Evolutionary conservation across 75 land plant genomes (phyloP).

Genomic region (Pinus taeda): DNA sequence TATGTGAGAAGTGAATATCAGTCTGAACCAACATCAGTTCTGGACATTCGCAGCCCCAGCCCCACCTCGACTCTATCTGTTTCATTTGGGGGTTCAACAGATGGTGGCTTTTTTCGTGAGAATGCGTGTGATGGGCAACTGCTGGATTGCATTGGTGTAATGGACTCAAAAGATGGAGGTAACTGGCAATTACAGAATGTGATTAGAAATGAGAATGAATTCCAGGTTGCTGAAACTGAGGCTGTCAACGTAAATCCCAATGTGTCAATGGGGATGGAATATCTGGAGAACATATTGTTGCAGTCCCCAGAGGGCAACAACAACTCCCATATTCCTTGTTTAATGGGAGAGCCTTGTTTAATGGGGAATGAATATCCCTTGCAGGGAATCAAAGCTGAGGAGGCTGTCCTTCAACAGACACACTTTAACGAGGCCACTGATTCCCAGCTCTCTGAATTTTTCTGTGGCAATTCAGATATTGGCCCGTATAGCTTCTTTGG

Average conservation of each 20-base stretch:
- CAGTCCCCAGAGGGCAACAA: conserved; percentile 32
- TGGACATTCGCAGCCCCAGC: conserved; percentile 9
- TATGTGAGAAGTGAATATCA: conserved; percentile 7
- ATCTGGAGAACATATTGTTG: conserved; percentile 44
- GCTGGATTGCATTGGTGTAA: conserved; percentile 2
- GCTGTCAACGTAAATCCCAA: not conserved
- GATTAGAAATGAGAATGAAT: conserved; percentile 1
- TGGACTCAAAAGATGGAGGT: conserved; percentile 5
- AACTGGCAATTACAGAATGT: not conserved
- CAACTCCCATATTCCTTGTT: conserved; percentile 34
- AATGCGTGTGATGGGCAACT: conserved; percentile 4
- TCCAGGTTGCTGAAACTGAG: conserved; percentile 4
- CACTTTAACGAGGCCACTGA: conserved; percentile 5
- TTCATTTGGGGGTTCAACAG: conserved; percentile 6
- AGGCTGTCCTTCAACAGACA: not conserved
- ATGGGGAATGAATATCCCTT: conserved; percentile 39
- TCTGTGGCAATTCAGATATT: conserved; percentile 8
- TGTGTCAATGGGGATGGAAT: conserved; percentile 27
- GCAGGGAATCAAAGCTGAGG: not conserved
- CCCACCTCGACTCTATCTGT: conserved; percentile 6
- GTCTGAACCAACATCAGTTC: conserved; percentile 11
- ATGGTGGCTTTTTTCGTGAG: conserved; percentile 3
- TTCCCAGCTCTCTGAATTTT: conserved; percentile 14
- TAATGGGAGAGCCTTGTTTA: conserved; percentile 49
- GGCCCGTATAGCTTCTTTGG: conserved; percentile 17